Evolutionary conservation across 176 grass and related monocot species (phyloP), one percentile per base, ranked within the genome.

Genomic region (Hordeum marinum): DNA sequence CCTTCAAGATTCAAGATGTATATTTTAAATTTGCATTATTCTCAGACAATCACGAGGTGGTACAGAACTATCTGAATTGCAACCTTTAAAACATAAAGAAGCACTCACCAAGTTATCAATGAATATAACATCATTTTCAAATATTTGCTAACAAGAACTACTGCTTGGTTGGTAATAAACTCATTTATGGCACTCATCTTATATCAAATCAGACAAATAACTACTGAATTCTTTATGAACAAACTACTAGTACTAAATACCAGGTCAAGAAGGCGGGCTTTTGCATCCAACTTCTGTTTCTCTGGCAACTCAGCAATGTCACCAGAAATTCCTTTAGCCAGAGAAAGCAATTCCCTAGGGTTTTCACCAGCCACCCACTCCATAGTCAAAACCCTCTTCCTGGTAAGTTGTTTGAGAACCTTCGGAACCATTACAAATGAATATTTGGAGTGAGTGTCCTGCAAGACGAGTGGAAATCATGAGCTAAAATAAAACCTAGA

Each of bases 281-380:
- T 94, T 77, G 95, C 87, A 77, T 92, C 92, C 59, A 89, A 75
- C 48, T 85, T 93, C 80, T 90, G 82, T 57, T 73, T 95, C 75
- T 95, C 89, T 68, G 84, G 87, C 24, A 79, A 59, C 55, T 45
- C 26, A 81, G 68, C 74, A 78, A 42, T 59, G 21, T 71, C 45
- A 61, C 67, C 37, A 42, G 57, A 82, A 82, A 81, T 62, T 66
- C 82, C 91, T 93, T 79, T 93, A 87, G 95, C 85, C 43, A 91
- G 77, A 52, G 90, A 88, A 84, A 98, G 85, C 80, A 98, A 87
- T 1, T 95, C 88, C 41, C 72, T 98, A 34, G 96, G 96, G 40
- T 81, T 98, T 88, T 95, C 89, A 87, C 93, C 96, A 27, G 77
- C n/a, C 61, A 98, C 76, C 96, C 96, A 98, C 74, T 98, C 91